Evolutionary conservation across 345 rosid genomes (phyloP), one percentile per base, ranked within the genome.

Genomic region (Euphorbia peplus): DNA sequence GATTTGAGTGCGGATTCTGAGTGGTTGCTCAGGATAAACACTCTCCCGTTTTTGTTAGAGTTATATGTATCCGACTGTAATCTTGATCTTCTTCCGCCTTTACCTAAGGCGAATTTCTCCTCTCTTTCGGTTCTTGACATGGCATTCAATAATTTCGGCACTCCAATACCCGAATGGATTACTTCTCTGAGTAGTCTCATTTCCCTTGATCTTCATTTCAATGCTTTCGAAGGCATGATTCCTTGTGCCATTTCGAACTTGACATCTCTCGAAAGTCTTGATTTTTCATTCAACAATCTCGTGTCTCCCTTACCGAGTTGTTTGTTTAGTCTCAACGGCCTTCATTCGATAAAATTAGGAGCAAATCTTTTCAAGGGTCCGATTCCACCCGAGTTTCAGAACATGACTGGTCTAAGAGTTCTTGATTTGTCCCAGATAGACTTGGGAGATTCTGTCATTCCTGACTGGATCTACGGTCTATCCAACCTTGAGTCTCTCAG

Each of bases 111-210:
- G 4, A 82, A 79, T 26, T 65, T 79, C 3, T 53, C 78, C 0
- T 74, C 80, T 24, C 76, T 79, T 32, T 21, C 11, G 0, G 1
- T 55, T 5, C 77, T 79, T 12, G 83, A 82, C 64, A 48, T 82
- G 26, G 68, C 75, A 0, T 0, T 0, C 3, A 72, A 79, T 63
- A 42, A 42, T 63, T 44, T 62, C 41, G 51, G 66, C 0, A 39
- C 29, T 62, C 4, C 14, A 1, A 32, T 59, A 19, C 66, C 66
- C 26, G 4, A 12, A 37, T 62, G 66, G 66, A 41, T 39, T 62
- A 3, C 44, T 0, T 21, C 19, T 62, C 32, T 39, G 18, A 41
- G 30, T 12, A 19, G 41, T 39, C 32, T 62, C 19, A 41, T 9
- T 41, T 62, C 19, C 9, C 51, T 39, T 24, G 48, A 24, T 22